Percentiles rank a stretch among this genome's conserved stretches.
Evolutionary conservation across 192 early-diverging fungal genomes (phyloP).

Genomic region (Linnemannia zychae): DNA sequence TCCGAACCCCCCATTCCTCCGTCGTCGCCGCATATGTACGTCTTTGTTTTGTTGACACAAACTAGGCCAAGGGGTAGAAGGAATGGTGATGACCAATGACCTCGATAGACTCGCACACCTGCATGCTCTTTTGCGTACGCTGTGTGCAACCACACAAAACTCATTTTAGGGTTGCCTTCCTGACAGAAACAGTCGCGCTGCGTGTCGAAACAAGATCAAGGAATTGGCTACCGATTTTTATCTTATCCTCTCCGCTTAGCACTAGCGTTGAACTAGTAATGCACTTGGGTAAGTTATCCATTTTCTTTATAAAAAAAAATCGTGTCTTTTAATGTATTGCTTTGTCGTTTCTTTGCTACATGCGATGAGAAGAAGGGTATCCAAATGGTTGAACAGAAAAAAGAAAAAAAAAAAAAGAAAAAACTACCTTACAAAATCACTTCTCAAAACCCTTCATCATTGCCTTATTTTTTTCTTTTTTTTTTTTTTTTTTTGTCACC

Average conservation of each 20-base stretch:
- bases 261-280: no score
- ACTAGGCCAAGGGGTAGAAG: no score
- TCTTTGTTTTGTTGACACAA: no score
- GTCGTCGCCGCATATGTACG: neutral
- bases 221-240: neutral
- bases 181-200: neutral
- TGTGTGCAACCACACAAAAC: no score
- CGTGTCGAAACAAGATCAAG: neutral
- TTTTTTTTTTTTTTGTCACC: neutral
- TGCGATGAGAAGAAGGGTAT: slow-evolving; percentile 9
- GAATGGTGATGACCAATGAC: no score
- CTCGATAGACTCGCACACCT: no score
- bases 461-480: neutral
- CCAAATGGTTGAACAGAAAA: neutral
- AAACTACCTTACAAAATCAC: neutral
- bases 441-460: neutral
- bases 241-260: no score
- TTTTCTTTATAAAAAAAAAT: neutral
- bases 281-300: neutral
- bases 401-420: neutral
- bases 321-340: neutral
- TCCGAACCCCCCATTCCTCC: neutral
- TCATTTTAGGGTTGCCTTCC: neutral
- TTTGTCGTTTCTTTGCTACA: neutral
- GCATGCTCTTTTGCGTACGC: no score